Conservation (phyloP, 2,329 filamentous ascomycete genomes). For the Ilyonectria robusta region DNA sequence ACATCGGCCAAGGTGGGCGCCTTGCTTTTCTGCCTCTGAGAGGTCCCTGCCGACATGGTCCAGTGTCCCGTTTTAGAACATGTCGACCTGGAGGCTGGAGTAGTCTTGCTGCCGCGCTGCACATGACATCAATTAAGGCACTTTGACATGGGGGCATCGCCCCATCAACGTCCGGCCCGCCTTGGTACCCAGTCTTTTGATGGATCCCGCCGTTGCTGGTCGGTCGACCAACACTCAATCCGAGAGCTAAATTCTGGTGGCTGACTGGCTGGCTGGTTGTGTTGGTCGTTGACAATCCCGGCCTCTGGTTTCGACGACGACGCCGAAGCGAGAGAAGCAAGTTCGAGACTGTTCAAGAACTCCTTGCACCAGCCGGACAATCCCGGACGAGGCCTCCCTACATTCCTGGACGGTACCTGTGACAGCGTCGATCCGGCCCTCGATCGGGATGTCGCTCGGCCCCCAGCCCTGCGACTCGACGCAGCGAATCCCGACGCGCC, state of each 20-base stretch:
- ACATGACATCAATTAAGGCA: conserved; percentile 41
- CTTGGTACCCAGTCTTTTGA: neutral
- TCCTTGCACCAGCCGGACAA: neutral
- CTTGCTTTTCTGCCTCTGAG: neutral
- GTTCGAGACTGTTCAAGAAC: neutral
- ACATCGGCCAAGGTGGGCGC: neutral
- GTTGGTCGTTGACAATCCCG: neutral
- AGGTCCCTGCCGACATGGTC: neutral
- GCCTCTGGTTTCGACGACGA: neutral
- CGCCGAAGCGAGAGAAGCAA: neutral
- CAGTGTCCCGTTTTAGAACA: neutral
- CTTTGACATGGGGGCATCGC: conserved; percentile 29
- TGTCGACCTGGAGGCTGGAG: neutral
- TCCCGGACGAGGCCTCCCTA: neutral
- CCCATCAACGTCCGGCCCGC: neutral
- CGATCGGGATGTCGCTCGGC: conserved; percentile 5
- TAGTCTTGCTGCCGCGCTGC: conserved; percentile 17
- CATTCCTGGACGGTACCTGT: neutral
- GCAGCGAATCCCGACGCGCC: conserved; percentile 11
- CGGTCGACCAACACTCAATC: neutral
- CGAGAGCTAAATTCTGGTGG: neutral
- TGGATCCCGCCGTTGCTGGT: neutral
- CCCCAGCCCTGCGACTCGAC: conserved; percentile 9
- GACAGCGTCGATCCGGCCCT: neutral
- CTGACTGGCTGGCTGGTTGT: neutral